A percentile compares a stretch with the other conserved stretches of the same genome.
Evolutionary conservation across 257 asterid genomes (phyloP).

Genomic region (Solanum stenotomum): DNA sequence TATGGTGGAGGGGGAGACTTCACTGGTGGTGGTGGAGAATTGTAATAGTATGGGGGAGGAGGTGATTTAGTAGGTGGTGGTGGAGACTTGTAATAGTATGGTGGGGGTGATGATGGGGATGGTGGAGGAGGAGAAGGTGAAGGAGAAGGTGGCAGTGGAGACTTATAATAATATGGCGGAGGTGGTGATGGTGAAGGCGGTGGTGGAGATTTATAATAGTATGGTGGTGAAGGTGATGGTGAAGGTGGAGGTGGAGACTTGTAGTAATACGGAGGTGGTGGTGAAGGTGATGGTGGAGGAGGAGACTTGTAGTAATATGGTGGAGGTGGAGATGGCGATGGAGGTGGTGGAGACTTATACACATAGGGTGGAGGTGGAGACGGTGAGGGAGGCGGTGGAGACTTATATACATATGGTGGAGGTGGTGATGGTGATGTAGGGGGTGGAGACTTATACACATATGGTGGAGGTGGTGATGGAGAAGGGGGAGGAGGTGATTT

Average conservation of each 20-base stretch:
- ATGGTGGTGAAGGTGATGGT: background rate
- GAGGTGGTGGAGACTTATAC: background rate
- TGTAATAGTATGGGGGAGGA: background rate
- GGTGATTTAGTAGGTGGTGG: background rate
- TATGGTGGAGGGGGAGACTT: conserved; percentile 13
- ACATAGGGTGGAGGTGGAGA: background rate
- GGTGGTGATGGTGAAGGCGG: background rate
- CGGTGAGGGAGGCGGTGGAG: background rate
- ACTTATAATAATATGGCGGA: background rate
- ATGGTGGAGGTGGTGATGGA: background rate
- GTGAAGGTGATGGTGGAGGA: background rate
- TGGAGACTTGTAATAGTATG: background rate
- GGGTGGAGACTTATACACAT: background rate
- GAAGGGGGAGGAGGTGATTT: background rate
- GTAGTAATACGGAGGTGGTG: background rate
- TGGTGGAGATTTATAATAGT: background rate
- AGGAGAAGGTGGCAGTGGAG: background rate
- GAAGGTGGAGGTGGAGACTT: background rate
- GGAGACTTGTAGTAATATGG: background rate
- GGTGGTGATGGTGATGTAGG: background rate
- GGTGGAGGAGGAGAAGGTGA: background rate
- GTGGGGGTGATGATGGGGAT: conserved; percentile 10
- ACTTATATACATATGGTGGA: background rate
- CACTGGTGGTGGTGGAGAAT: conserved; percentile 30
- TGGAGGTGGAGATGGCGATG: background rate